Percentiles rank a stretch among this genome's conserved stretches.
These are phyloP conservation scores for Podaxis sp. DNA, from an alignment of 768 basidiomycete genomes.

Conservation along the genomic window DNA sequence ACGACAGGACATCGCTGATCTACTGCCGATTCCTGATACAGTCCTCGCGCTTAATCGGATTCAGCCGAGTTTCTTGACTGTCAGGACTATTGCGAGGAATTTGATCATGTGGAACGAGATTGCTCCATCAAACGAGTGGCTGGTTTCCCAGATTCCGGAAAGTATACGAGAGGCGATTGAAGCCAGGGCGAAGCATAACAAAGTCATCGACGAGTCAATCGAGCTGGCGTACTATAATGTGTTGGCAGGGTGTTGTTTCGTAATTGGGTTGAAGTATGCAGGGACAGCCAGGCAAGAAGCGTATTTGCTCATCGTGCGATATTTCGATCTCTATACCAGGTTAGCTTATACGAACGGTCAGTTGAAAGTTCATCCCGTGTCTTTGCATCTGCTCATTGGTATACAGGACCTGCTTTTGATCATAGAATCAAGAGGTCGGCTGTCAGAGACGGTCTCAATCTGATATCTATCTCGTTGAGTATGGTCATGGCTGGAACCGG, in stretches of 20 bases:
- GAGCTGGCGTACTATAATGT: conserved; percentile 94
- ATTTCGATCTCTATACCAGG: conserved; percentile 78
- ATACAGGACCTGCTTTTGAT: conserved; percentile 74
- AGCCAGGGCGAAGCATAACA: conserved; percentile 43
- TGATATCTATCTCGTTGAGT: conserved; percentile 82
- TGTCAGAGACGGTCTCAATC: conserved; percentile 82
- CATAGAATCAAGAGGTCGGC: conserved; percentile 86
- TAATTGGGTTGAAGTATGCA: conserved; percentile 88
- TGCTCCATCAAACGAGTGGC: conserved; percentile 71
- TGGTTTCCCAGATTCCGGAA: conserved; percentile 65
- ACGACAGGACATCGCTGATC: conserved; percentile 82
- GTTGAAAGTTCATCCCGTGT: conserved; percentile 21
- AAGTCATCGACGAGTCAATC: conserved; percentile 62
- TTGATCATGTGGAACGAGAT: conserved; percentile 89
- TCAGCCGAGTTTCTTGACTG: conserved; percentile 83
- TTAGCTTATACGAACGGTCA: conserved; percentile 67
- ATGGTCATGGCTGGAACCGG: conserved; percentile 99
- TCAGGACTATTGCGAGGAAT: conserved; percentile 74
- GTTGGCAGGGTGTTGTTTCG: conserved; percentile 88
- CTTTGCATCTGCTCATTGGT: background rate
- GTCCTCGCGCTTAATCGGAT: conserved; percentile 78
- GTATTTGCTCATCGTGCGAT: conserved; percentile 76
- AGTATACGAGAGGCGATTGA: conserved; percentile 65
- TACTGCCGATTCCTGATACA: conserved; percentile 81
- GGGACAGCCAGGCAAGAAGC: conserved; percentile 92